Percentiles rank a stretch among this genome's conserved stretches.
phyloP scores from a whole-genome alignment of 768 basidiomycete species.

The Candolleomyces aberdarensis region DNA sequence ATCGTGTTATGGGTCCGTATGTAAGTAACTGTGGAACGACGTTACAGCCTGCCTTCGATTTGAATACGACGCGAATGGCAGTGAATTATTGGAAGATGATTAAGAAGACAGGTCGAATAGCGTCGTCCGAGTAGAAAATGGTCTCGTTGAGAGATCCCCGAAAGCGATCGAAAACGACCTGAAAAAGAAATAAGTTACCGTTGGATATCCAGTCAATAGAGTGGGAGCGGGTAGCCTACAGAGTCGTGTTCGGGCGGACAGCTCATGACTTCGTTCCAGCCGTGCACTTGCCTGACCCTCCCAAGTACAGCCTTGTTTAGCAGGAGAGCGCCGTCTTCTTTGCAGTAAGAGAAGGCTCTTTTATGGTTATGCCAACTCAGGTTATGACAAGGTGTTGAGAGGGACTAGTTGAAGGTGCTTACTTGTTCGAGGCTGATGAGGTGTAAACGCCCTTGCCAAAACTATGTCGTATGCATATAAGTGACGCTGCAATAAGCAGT shows the following conservation, averaged over 20 bases:
- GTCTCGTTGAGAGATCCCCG: too few species aligned
- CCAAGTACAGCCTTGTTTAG: slow-evolving; percentile 31
- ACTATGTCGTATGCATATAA: slow-evolving; percentile 6
- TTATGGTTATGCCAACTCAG: background rate
- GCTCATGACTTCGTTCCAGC: slow-evolving; percentile 20
- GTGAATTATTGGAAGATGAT: too few species aligned
- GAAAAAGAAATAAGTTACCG: too few species aligned
- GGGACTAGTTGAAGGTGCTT: slow-evolving; percentile 3
- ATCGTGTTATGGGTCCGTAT: too few species aligned
- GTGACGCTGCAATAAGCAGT: too few species aligned
- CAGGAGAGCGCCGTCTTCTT: slow-evolving; percentile 20
- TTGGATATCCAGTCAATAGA: too few species aligned
- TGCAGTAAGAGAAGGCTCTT: slow-evolving; percentile 22
- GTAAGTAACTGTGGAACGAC: too few species aligned
- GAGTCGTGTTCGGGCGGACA: slow-evolving; percentile 27
- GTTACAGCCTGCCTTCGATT: too few species aligned
- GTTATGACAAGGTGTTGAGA: background rate
- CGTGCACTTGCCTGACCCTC: slow-evolving; percentile 17
- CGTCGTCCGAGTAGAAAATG: too few species aligned
- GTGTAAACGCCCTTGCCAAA: slow-evolving; percentile 28
- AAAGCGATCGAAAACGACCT: too few species aligned
- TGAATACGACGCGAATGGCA: too few species aligned
- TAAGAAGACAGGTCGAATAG: too few species aligned
- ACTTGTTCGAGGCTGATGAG: slow-evolving; percentile 30
- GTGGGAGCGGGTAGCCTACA: slow-evolving; percentile 10